Evolutionary conservation across 148 eudicot species (phyloP).

Genomic region (Chenopodium quinoa): DNA sequence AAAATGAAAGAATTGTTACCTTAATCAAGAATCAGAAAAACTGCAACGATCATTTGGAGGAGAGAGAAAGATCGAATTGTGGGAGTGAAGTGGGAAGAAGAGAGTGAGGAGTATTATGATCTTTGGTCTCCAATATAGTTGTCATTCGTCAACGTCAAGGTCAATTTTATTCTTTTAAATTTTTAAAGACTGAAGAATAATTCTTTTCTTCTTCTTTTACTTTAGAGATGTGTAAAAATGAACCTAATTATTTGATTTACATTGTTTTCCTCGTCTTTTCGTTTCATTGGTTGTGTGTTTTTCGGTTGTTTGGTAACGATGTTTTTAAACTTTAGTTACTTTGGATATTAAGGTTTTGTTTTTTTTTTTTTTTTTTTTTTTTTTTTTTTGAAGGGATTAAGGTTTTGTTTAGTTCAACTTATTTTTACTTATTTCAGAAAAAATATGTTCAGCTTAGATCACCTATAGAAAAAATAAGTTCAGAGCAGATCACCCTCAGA

Average conservation of each 20-base stretch:
- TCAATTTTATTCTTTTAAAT: neutral
- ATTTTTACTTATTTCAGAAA: no score
- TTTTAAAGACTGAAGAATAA: neutral
- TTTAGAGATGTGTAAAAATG: neutral
- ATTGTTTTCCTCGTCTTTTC: neutral
- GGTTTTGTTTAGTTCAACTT: no score
- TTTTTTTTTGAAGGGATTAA: no score
- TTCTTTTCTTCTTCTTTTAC: neutral
- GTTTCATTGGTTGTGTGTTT: neutral
- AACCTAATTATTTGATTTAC: neutral
- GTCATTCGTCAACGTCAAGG: constrained; percentile 4
- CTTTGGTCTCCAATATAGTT: neutral
- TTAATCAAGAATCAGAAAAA: neutral
- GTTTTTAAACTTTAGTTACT: no score
- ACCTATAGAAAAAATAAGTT: no score
- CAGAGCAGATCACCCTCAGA: no score
- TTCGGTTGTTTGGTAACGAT: no score
- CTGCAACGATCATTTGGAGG: neutral
- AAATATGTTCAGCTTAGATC: no score
- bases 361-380: no score
- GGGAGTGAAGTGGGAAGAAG: neutral
- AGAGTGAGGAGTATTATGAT: neutral
- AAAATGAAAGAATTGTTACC: neutral
- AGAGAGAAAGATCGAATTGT: neutral
- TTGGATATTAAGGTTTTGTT: no score